Conservation (phyloP, 2,329 filamentous ascomycete species). For the Didymella glomerata region DNA sequence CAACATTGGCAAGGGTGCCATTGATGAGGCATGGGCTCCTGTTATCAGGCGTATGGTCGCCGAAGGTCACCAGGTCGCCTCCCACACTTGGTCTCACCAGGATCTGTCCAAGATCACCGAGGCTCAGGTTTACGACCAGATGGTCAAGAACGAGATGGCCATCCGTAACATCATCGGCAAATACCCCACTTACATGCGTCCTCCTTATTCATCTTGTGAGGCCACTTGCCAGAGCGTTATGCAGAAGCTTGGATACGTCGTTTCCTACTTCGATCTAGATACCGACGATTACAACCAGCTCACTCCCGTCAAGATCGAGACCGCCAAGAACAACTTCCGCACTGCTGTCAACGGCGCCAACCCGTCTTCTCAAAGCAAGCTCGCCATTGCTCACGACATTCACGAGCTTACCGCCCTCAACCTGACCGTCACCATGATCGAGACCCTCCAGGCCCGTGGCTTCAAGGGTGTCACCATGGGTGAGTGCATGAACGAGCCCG, state of each 20-base stretch:
- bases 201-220: constrained; percentile 59
- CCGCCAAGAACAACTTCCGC: constrained; percentile 52
- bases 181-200: constrained; percentile 64
- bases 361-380: constrained; percentile 48
- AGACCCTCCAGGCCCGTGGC: constrained; percentile 48
- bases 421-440: constrained; percentile 56
- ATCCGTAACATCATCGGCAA: constrained; percentile 63
- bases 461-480: constrained; percentile 58
- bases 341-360: constrained; percentile 50
- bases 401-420: constrained; percentile 56
- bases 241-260: constrained; percentile 62
- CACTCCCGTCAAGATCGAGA: constrained; percentile 40
- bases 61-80: constrained; percentile 68
- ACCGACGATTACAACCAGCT: constrained; percentile 55
- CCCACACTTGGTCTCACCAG: constrained; percentile 66
- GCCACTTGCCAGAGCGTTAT: constrained; percentile 51
- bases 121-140: constrained; percentile 56
- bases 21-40: constrained; percentile 62
- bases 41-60: constrained; percentile 63
- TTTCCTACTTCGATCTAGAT: constrained; percentile 69
- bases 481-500: constrained; percentile 58
- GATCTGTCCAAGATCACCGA: constrained; percentile 56
- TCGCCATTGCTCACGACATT: constrained; percentile 64
- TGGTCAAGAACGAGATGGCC: constrained; percentile 64
- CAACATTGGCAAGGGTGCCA: constrained; percentile 64